phyloP scores from a whole-genome alignment of 495 filamentous ascomycete species.

The Penicillium bovifimosum region DNA sequence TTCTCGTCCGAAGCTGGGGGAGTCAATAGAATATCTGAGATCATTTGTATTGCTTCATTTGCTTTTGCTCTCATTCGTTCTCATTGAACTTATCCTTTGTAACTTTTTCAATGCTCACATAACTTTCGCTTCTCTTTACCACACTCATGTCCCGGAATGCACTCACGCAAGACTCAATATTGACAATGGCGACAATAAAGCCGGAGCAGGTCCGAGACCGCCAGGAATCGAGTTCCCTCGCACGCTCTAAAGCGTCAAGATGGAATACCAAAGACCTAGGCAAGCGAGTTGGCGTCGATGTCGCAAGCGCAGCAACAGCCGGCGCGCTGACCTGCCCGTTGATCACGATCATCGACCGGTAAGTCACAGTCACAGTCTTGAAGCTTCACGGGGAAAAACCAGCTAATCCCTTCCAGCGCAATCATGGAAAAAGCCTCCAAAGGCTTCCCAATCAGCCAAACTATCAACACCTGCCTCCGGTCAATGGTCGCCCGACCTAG shows the following conservation, averaged over 20 bases:
- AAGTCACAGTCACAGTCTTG: conserved; percentile 18
- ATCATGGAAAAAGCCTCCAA: conserved; percentile 96
- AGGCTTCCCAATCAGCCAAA: conserved; percentile 60
- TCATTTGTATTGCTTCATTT: conserved; percentile 20
- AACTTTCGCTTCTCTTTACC: not conserved
- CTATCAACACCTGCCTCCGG: conserved; percentile 57
- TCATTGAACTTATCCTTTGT: conserved; percentile 8
- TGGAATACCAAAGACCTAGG: conserved; percentile 79
- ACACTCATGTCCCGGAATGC: conserved; percentile 30
- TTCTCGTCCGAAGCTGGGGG: conserved; percentile 27
- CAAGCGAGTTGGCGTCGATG: conserved; percentile 65
- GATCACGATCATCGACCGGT: conserved; percentile 91
- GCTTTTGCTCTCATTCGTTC: not conserved
- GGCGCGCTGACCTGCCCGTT: conserved; percentile 80
- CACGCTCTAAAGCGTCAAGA: conserved; percentile 20
- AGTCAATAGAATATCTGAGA: not conserved
- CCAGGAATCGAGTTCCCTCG: conserved; percentile 10
- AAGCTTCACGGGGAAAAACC: not conserved
- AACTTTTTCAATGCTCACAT: not conserved
- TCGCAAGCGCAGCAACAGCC: conserved; percentile 65
- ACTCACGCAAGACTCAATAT: conserved; percentile 25
- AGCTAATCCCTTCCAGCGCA: conserved; percentile 47
- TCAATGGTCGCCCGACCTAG: conserved; percentile 65
- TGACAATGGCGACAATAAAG: conserved; percentile 25
- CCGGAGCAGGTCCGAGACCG: not conserved